These are phyloP conservation scores for Trichophyton mentagrophytes DNA, from an alignment of 2,329 filamentous ascomycete genomes.

Conservation along the genomic window DNA sequence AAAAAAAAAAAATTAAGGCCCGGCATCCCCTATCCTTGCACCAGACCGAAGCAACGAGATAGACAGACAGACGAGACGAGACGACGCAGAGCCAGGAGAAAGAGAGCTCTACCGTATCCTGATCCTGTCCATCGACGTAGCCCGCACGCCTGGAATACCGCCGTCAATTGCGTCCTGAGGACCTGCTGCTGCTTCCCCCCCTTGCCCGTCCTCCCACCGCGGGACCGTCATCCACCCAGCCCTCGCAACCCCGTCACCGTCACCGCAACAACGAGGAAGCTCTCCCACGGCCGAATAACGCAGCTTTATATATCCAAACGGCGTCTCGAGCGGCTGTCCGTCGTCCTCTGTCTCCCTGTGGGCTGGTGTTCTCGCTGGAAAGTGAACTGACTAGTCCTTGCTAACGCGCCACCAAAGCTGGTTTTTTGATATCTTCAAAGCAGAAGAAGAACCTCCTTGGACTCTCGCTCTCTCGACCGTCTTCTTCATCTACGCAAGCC, in stretches of 20 bases:
- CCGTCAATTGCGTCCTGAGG: background rate
- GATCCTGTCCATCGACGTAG: background rate
- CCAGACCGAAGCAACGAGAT: too few relatives aligned
- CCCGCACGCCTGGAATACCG: background rate
- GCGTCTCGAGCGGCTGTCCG: too few relatives aligned
- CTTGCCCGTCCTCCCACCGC: too few relatives aligned
- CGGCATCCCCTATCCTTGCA: slow-evolving; percentile 2
- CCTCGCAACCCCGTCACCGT: too few relatives aligned
- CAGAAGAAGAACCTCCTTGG: background rate
- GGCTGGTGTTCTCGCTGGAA: background rate
- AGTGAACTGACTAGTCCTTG: background rate
- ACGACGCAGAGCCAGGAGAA: background rate
- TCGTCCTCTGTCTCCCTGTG: background rate
- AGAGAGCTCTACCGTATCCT: background rate
- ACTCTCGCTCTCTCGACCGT: background rate
- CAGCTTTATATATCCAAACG: too few relatives aligned
- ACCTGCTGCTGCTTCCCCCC: too few relatives aligned
- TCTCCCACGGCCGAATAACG: background rate
- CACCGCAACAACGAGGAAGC: background rate
- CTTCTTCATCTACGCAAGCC: too few relatives aligned
- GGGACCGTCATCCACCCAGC: too few relatives aligned
- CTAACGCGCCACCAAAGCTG: slow-evolving; percentile 1
- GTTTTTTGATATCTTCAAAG: background rate
- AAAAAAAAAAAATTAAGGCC: background rate
- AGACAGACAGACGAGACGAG: background rate